Evolutionary conservation across 805 yeast genomes (phyloP), one percentile per base, ranked within the genome.

Genomic region (Lipomyces starkeyi): DNA sequence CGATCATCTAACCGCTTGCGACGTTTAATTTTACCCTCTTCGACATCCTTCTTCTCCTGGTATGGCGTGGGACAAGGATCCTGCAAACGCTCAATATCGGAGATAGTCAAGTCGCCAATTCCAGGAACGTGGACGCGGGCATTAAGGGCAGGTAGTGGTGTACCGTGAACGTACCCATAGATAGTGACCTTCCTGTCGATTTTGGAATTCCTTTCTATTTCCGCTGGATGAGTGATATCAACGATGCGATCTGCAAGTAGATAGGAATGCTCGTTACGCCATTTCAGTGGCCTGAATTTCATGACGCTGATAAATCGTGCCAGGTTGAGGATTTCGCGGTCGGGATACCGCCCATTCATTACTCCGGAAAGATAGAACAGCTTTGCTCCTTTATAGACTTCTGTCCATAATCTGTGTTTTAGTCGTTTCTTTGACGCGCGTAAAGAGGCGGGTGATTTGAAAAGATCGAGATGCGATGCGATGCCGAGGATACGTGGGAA

Each of bases 31-130:
- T 83, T 85, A 75, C 91, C 96, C 35, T 76, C 76, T 53, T 92
- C 97, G 71, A 91, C 97, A 52, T 92, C 81, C 74, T 86, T 89
- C 77, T 93, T 97, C 77, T 93, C 96, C 73, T 84, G 92, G 75
- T 86, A 91, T 2, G 99, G 99, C 0, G 99, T 94, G 37, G 99
- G 99, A 78, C 99, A 96, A 22, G 99, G 99, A 82, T 95, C 99
- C 2, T 98, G 98, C 63, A 95, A 83, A 74, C 91, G 90, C 78
- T 95, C 98, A 22, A 92, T 88, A 13, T 87, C 84, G 17, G 88
- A 83, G 11, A 92, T 89, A 0, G 88, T 82, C 73, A 88, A 86
- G 76, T 95, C 99, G 67, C 99, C 99, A 2, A 93, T 90, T 74
- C 99, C 99, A 1, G 98, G 96, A 66, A 95, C 87, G 77, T 95